Base-by-base conservation (phyloP, 441 rosid genomes). In the Brassica balearica region DNA sequence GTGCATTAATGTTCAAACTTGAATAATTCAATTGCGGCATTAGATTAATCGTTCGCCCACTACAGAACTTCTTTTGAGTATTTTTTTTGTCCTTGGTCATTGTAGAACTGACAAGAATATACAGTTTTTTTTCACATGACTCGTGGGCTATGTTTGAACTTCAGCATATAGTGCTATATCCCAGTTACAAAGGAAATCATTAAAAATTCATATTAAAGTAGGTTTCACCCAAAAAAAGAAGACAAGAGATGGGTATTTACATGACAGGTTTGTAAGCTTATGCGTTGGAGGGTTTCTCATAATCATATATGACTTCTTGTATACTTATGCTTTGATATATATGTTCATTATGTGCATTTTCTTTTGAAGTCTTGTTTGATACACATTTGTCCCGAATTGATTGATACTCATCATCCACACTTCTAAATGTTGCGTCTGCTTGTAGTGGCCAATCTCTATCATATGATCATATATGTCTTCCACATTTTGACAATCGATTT, bases 231-330 rank as follows among this genome's bases (percentile, higher is more conserved):
- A 65, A 71, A 71, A 41, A 51, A 68, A 25, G 8, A 58, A 69
- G 29, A 77, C 71, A 77, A 12, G 46, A 32, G 81, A 72, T 72
- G 81, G 76, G 81, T 77, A 19, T 48, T 25, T 56, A 8, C 81
- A 12, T 58, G 81, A 77, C 72, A 72, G 29, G n/a, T 72, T 72
- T 77, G 81, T 77, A 72, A 43, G 68, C 58, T 72, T 59, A 66
- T 77, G 77, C 17, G 32, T 77, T 72, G 81, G 72, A 60, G 14
- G 34, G 43, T 58, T 43, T 66, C 72, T 56, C 51, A 27, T 12
- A 12, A 6, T 27, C 32, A 58, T 72, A 68, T 27, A 77, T 71
- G 68, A 58, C 55, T 17, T 58, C 68, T 77, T 77, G 72, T 43
- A 77, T 38, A 22, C 62, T 71, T 71, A 19, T 65, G 71, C 59